These are phyloP conservation scores for Globisporangium mamillatum DNA, from an alignment of 352 stramenopile species.

Conservation along the genomic window DNA sequence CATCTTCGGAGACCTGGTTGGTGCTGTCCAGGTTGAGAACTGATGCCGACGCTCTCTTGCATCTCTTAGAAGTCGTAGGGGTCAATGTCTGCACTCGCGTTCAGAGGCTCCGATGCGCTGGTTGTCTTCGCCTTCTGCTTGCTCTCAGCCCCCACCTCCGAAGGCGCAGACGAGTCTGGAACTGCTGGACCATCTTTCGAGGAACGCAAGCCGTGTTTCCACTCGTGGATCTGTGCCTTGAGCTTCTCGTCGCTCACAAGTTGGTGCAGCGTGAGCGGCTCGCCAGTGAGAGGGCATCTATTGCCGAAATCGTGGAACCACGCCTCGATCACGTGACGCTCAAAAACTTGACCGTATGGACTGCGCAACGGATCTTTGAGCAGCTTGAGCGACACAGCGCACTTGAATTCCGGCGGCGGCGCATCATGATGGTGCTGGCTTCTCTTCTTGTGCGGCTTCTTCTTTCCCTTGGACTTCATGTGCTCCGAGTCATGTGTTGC, in stretches of 20 bases:
- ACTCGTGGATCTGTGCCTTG: slow-evolving; percentile 53
- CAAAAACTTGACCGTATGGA: slow-evolving; percentile 76
- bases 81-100: slow-evolving; percentile 5
- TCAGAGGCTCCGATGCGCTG: not conserved
- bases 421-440: slow-evolving; percentile 24
- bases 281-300: slow-evolving; percentile 66
- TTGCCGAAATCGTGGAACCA: slow-evolving; percentile 86
- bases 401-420: slow-evolving; percentile 60
- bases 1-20: too few species aligned
- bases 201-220: slow-evolving; percentile 39
- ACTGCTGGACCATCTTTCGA: not conserved
- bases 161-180: not conserved
- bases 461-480: slow-evolving; percentile 30
- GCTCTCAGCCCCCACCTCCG: not conserved
- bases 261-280: slow-evolving; percentile 58
- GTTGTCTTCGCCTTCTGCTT: not conserved
- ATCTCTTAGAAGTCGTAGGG: slow-evolving; percentile 17
- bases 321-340: slow-evolving; percentile 70
- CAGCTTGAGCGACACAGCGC: slow-evolving; percentile 69
- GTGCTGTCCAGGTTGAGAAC: too few species aligned
- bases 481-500: not conserved
- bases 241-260: slow-evolving; percentile 53
- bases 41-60: not conserved
- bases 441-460: slow-evolving; percentile 46
- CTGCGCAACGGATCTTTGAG: slow-evolving; percentile 67